Conservation (phyloP, 1,284 basidiomycete genomes). For the Flammula alnicola region DNA sequence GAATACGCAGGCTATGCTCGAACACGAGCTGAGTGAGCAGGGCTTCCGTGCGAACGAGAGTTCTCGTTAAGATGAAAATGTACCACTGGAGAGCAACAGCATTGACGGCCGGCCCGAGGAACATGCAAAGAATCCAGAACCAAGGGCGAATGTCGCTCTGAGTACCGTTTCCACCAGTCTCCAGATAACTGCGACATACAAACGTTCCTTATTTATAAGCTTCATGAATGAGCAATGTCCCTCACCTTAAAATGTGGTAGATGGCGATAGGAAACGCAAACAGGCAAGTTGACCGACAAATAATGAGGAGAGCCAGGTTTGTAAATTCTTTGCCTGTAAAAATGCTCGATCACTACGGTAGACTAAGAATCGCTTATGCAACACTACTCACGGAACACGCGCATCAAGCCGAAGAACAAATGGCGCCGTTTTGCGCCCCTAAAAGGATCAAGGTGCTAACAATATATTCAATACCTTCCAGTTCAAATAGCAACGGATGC, state of each 20-base stretch:
- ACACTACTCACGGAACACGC: constrained; percentile 10
- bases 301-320: background rate
- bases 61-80: constrained; percentile 48
- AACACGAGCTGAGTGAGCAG: constrained; percentile 72
- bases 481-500: background rate
- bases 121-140: constrained; percentile 42
- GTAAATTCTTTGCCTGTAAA: constrained; percentile 3
- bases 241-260: constrained; percentile 37
- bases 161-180: constrained; percentile 1
- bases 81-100: constrained; percentile 47
- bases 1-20: constrained; percentile 67
- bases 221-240: background rate
- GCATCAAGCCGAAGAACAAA: constrained; percentile 16
- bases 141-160: constrained; percentile 40
- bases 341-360: background rate
- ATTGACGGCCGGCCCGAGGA: constrained; percentile 31
- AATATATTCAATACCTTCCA: background rate
- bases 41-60: constrained; percentile 50
- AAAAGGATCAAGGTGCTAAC: constrained; percentile 13
- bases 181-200: constrained; percentile 3
- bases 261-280: constrained; percentile 52
- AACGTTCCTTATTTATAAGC: background rate
- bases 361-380: background rate
- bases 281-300: background rate
- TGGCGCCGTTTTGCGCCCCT: constrained; percentile 5